Percentiles rank a stretch among this genome's conserved stretches.
Evolutionary conservation across 2,329 filamentous ascomycete genomes (phyloP).

Genomic region (Trichoderma sp.): DNA sequence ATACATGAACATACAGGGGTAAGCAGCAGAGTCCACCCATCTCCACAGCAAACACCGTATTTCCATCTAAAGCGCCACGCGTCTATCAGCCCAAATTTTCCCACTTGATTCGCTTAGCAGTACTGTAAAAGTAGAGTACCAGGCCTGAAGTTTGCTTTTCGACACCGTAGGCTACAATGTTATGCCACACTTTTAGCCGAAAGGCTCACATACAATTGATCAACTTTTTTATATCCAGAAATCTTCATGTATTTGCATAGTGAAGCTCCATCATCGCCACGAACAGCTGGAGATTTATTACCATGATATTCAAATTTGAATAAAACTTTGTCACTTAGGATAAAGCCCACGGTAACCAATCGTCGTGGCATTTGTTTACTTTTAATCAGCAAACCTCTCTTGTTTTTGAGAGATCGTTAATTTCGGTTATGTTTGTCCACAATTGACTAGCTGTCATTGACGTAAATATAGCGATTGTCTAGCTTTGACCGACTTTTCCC

Average conservation of each 20-base stretch:
- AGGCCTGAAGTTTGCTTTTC: not conserved
- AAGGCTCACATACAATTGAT: not conserved
- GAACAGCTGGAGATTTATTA: not conserved
- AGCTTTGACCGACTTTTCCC: not conserved
- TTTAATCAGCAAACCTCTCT: not conserved
- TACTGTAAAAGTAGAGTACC: not conserved
- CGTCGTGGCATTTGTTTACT: not conserved
- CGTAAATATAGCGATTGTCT: not conserved
- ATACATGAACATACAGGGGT: not conserved
- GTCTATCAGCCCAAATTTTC: not conserved
- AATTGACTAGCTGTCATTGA: no score
- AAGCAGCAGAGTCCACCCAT: not conserved
- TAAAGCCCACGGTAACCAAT: not conserved
- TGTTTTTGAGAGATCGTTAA: no score
- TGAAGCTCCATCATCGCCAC: not conserved
- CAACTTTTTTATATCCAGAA: not conserved
- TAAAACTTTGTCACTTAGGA: not conserved
- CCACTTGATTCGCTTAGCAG: not conserved
- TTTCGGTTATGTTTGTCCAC: not conserved
- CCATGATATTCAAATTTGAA: not conserved
- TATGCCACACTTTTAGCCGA: not conserved
- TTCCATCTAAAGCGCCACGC: not conserved
- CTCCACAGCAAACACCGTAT: not conserved
- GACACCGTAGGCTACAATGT: not conserved
- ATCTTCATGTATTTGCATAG: not conserved